Conservation (phyloP, 352 stramenopile genomes). For the Pythium rishiriense region DNA sequence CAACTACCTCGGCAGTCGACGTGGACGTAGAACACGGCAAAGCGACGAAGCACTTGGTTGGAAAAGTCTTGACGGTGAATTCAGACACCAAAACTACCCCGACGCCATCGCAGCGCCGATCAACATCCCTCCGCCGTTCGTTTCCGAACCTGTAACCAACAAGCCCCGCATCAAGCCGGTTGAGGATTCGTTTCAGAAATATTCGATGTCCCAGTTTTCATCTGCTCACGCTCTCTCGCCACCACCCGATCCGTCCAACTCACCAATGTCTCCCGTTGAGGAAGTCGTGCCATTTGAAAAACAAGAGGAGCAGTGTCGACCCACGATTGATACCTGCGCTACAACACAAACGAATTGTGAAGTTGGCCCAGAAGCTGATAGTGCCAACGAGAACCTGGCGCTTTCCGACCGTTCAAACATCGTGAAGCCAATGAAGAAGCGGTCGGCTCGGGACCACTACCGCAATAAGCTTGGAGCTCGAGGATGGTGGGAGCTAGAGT, state of each 20-base stretch:
- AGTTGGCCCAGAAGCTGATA: neutral
- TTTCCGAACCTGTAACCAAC: neutral
- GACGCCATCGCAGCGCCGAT: neutral
- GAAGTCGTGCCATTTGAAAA: neutral
- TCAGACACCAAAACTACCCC: neutral
- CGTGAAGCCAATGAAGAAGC: constrained; percentile 15
- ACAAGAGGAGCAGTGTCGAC: no score
- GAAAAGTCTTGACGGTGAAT: neutral
- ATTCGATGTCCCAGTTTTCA: constrained; percentile 14
- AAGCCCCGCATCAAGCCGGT: neutral
- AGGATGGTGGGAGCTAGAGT: constrained; percentile 73
- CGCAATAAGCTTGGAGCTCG: constrained; percentile 52
- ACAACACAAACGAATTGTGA: neutral
- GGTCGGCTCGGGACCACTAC: constrained; percentile 29
- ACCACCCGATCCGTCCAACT: neutral
- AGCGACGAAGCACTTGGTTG: neutral
- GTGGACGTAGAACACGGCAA: no score
- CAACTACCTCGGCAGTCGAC: neutral
- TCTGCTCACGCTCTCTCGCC: neutral
- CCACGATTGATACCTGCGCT: no score
- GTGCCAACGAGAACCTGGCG: neutral
- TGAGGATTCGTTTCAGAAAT: neutral
- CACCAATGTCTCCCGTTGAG: neutral
- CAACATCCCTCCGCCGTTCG: no score
- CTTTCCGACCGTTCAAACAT: neutral